Percentiles rank a stretch among this genome's conserved stretches.
phyloP scores from a whole-genome alignment of 164 flowering plant species.

The Piper longum region DNA sequence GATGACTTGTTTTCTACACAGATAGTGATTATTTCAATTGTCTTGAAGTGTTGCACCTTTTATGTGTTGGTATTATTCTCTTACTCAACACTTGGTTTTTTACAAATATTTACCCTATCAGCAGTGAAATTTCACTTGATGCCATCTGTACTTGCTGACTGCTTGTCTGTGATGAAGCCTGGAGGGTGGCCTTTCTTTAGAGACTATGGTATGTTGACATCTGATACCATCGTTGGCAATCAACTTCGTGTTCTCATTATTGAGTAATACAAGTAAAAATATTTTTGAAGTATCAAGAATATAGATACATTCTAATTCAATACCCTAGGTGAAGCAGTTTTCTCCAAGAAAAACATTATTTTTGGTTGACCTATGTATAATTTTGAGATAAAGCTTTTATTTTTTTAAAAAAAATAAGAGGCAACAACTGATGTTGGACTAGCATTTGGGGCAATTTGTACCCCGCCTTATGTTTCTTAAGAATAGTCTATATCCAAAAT shows the following conservation, averaged over 20 bases:
- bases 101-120: constrained; percentile 76
- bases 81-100: not conserved
- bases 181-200: constrained; percentile 75
- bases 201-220: constrained; percentile 58
- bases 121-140: constrained; percentile 53
- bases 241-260: not conserved
- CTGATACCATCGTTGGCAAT: not conserved
- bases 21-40: no score
- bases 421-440: no score
- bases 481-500: no score
- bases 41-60: not conserved
- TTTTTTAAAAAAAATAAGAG: no score
- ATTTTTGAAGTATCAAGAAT: not conserved
- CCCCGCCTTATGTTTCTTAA: no score
- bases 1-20: no score
- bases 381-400: no score
- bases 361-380: no score
- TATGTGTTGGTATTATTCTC: not conserved
- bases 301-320: no score
- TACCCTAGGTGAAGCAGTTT: no score
- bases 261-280: not conserved
- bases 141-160: constrained; percentile 43
- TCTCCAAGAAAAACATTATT: no score
- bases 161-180: constrained; percentile 56
- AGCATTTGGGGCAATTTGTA: no score